Evolutionary conservation across 352 stramenopile genomes (phyloP).

Genomic region (Blastocystis sp.): DNA sequence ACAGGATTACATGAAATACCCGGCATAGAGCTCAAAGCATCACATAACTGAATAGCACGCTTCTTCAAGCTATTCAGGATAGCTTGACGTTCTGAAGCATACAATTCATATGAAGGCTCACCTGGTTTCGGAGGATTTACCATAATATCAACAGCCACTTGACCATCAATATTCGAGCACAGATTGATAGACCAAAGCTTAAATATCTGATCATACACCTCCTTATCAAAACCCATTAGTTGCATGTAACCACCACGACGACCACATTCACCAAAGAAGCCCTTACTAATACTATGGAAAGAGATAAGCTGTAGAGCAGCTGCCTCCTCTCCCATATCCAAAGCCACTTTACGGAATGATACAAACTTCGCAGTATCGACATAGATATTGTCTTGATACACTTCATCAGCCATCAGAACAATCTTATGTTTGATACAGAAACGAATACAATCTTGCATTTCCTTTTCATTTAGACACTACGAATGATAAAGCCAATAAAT

Average conservation of each 20-base stretch:
- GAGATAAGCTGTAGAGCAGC: slow-evolving; percentile 87
- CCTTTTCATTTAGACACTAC: slow-evolving; percentile 72
- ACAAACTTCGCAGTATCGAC: slow-evolving; percentile 81
- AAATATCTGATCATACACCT: slow-evolving; percentile 87
- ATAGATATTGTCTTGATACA: slow-evolving; percentile 99
- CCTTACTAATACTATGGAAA: slow-evolving; percentile 97
- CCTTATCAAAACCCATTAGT: slow-evolving; percentile 82
- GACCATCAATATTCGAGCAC: slow-evolving; percentile 88
- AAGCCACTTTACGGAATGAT: slow-evolving; percentile 86
- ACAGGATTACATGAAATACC: slow-evolving; percentile 90
- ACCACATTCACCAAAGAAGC: slow-evolving; percentile 94
- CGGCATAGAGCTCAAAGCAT: slow-evolving; percentile 85
- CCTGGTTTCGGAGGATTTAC: slow-evolving; percentile 83
- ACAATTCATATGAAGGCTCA: slow-evolving; percentile 78
- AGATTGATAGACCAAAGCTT: slow-evolving; percentile 92
- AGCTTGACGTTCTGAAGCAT: slow-evolving; percentile 78
- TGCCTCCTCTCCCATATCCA: slow-evolving; percentile 75
- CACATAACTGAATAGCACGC: slow-evolving; percentile 80
- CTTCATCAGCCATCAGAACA: slow-evolving; percentile 90
- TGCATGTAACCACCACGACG: slow-evolving; percentile 90
- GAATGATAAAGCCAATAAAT: slow-evolving; percentile 63
- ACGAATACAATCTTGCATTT: slow-evolving; percentile 86
- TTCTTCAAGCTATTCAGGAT: slow-evolving; percentile 85
- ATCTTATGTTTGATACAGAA: slow-evolving; percentile 87
- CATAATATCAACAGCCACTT: slow-evolving; percentile 95